phyloP scores from a whole-genome alignment of 805 yeast species.

The Zygosaccharomyces gambellarensis region DNA sequence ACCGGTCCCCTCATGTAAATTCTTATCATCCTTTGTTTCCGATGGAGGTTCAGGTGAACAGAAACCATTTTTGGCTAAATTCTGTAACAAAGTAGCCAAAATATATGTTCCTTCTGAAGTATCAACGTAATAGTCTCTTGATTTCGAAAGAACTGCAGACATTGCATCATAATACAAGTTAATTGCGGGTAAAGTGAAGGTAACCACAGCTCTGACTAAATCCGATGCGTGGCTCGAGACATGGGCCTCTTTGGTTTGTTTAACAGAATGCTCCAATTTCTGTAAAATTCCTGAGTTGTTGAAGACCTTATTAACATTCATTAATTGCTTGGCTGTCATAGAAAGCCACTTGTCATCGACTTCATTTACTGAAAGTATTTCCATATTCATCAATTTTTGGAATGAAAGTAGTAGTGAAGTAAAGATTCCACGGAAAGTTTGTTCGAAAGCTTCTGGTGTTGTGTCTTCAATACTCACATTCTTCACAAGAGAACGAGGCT shows the following conservation, averaged over 20 bases:
- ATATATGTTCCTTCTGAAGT: conserved; percentile 59
- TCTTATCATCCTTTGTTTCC: conserved; percentile 56
- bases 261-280: conserved; percentile 37
- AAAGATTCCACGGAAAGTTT: conserved; percentile 45
- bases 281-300: conserved; percentile 37
- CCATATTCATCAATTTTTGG: conserved; percentile 50
- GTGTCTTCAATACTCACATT: conserved; percentile 1
- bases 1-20: conserved; percentile 82
- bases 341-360: conserved; percentile 70
- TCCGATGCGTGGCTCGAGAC: conserved; percentile 38
- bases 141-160: conserved; percentile 40
- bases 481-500: neutral
- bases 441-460: conserved; percentile 41
- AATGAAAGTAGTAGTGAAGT: conserved; percentile 60
- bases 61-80: conserved; percentile 75
- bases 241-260: conserved; percentile 35
- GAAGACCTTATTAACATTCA: conserved; percentile 40
- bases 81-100: conserved; percentile 50
- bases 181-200: conserved; percentile 59
- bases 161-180: conserved; percentile 53
- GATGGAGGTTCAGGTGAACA: conserved; percentile 83
- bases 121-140: conserved; percentile 46
- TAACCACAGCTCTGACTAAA: conserved; percentile 44
- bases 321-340: conserved; percentile 42
- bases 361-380: conserved; percentile 34